Evolutionary conservation across 2,329 filamentous ascomycete genomes (phyloP), one percentile per base, ranked within the genome.

Genomic region (Fusarium equiseti): DNA sequence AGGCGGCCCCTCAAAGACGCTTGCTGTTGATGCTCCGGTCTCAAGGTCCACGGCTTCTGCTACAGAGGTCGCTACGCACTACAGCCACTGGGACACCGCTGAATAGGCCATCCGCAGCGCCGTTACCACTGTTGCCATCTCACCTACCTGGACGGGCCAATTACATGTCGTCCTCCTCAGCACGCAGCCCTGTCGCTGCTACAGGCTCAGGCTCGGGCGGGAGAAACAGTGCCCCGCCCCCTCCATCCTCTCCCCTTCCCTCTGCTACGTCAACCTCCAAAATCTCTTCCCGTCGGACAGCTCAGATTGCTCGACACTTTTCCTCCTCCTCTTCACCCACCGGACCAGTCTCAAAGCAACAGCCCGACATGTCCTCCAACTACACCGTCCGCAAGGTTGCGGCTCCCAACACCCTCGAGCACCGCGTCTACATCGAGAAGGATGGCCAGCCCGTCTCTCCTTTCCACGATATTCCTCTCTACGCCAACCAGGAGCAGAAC

Each of bases 401-500:
- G 78, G 90, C 93, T 79, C 89, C 94, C 79, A 92, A 98, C 88
- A 98, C 96, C 77, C 88, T 97, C 81, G 95, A 98, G 87, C 94
- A 97, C 90, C 93, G 96, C 81, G 91, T 98, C 85, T 99, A 92
- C 89, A 90, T 98, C 81, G 95, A 99, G 89, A 95, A 97, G 88
- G 93, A 98, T 92, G 96, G 95, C 85, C 86, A 92, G 73, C 92
- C 93, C 75, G 83, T 98, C 83, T 98, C 95, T 71, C 92, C 95
- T 76, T 99, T 98, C 90, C 96, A 99, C 88, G 96, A 99, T 82
- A 94, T 99, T 76, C 96, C 96, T 70, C 93, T 99, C 77, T 99
- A 94, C 81, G 95, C 95, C 90, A 97, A 99, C 83, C 88, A 92
- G 84, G 92, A 97, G 87, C 90, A 97, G 88, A 97, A 92, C 77